Evolutionary conservation across 306 rosid genomes (phyloP).

Genomic region (Quercus dentata): DNA sequence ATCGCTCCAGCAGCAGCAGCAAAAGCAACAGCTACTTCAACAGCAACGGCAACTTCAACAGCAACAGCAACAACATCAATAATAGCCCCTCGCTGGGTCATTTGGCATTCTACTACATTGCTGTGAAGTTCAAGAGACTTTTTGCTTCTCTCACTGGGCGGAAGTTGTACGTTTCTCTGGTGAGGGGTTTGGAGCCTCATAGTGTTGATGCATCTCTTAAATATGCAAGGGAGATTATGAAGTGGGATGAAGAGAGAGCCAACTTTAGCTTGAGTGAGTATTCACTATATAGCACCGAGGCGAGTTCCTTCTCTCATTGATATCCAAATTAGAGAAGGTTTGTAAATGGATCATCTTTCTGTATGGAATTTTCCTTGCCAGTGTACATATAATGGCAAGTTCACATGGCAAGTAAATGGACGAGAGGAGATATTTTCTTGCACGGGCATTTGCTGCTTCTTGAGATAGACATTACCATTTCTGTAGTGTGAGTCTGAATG

Average conservation of each 20-base stretch:
- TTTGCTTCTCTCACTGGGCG: constrained; percentile 72
- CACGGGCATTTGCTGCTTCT: constrained; percentile 15
- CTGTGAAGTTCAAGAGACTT: constrained; percentile 86
- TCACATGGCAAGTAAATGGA: constrained; percentile 20
- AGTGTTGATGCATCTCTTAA: constrained; percentile 82
- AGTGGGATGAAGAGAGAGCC: constrained; percentile 85
- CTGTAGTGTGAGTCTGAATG: not conserved
- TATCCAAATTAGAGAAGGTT: constrained; percentile 23
- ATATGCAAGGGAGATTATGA: constrained; percentile 82
- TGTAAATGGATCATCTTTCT: constrained; percentile 25
- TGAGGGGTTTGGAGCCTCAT: constrained; percentile 69
- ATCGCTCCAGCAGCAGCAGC: constrained; percentile 42
- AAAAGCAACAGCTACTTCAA: constrained; percentile 39
- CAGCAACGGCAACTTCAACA: constrained; percentile 43
- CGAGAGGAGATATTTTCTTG: constrained; percentile 15
- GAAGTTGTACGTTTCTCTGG: constrained; percentile 74
- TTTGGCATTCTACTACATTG: constrained; percentile 69
- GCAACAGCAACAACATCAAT: constrained; percentile 55
- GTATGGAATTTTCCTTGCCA: constrained; percentile 18
- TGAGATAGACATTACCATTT: constrained; percentile 12
- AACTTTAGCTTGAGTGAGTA: constrained; percentile 78
- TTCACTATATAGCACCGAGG: constrained; percentile 80
- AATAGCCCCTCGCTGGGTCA: constrained; percentile 67
- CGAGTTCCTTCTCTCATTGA: constrained; percentile 64
- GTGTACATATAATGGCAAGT: constrained; percentile 33